A percentile compares a stretch with the other conserved stretches of the same genome.
These are phyloP conservation scores for Tricholoma sp. DNA, from an alignment of 768 basidiomycete species.

Conservation along the genomic window DNA sequence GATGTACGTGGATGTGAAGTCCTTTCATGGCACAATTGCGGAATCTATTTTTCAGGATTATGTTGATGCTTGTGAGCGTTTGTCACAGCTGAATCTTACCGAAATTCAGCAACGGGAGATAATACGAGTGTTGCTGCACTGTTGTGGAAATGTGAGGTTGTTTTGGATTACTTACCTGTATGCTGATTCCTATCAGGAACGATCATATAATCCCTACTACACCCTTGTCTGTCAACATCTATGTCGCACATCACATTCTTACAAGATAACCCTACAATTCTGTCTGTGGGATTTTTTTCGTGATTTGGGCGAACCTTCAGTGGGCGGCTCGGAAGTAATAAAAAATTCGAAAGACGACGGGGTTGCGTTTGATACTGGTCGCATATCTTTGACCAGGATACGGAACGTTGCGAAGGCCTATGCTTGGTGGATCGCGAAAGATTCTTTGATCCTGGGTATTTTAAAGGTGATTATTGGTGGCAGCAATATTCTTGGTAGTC, in stretches of 20 bases:
- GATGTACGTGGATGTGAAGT: conserved; percentile 52
- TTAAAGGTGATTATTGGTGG: conserved; percentile 62
- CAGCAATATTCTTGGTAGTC: neutral
- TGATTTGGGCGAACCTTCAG: conserved; percentile 77
- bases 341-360: conserved; percentile 56
- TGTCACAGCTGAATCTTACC: conserved; percentile 76
- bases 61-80: conserved; percentile 89
- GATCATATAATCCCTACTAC: conserved; percentile 93
- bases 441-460: conserved; percentile 64
- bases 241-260: conserved; percentile 71
- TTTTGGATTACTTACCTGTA: neutral
- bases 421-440: conserved; percentile 92
- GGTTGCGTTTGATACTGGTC: conserved; percentile 42
- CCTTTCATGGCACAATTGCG: neutral
- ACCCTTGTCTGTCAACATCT: conserved; percentile 83
- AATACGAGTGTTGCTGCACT: conserved; percentile 87
- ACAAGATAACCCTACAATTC: conserved; percentile 92
- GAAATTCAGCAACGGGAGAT: conserved; percentile 95
- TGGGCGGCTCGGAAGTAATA: conserved; percentile 76
- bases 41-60: conserved; percentile 64
- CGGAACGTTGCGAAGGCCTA: conserved; percentile 80
- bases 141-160: conserved; percentile 77
- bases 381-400: conserved; percentile 52
- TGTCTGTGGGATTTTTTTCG: conserved; percentile 96
- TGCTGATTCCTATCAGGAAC: conserved; percentile 52